Evolutionary conservation across 2,329 filamentous ascomycete genomes (phyloP).

Genomic region (Fusarium secorum): DNA sequence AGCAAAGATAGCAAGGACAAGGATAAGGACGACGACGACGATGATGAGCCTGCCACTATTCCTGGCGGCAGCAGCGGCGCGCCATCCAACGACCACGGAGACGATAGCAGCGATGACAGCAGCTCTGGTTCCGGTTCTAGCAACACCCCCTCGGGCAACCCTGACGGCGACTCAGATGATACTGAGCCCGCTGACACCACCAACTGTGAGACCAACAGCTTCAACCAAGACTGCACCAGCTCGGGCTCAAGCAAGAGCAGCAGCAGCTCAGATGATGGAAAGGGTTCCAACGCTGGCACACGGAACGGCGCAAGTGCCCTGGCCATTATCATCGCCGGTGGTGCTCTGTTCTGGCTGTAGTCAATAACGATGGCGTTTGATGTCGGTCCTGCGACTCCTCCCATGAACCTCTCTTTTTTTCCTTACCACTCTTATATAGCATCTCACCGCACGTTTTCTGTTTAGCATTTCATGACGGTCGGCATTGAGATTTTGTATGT

Average conservation of each 20-base stretch:
- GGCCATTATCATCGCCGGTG: conserved; percentile 50
- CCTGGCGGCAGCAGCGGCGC: conserved; percentile 34
- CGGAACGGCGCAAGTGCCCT: conserved; percentile 48
- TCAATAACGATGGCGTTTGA: neutral
- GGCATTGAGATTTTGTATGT: conserved; percentile 33
- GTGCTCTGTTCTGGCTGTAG: conserved; percentile 49
- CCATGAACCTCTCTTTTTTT: conserved; percentile 10
- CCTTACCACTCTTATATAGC: conserved; percentile 21
- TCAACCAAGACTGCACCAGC: conserved; percentile 52
- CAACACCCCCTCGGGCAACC: conserved; percentile 28
- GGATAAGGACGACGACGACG: conserved; percentile 25
- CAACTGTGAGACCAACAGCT: conserved; percentile 50
- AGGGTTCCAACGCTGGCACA: conserved; percentile 45
- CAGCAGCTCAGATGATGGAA: conserved; percentile 46
- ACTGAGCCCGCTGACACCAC: conserved; percentile 35
- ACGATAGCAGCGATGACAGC: conserved; percentile 17
- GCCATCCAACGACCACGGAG: conserved; percentile 33
- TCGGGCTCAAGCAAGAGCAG: conserved; percentile 21
- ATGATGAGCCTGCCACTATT: conserved; percentile 32
- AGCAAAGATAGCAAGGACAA: conserved; percentile 23
- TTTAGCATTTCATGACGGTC: conserved; percentile 29
- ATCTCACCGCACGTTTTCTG: conserved; percentile 22
- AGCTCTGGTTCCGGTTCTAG: conserved; percentile 14
- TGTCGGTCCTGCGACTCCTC: conserved; percentile 1
- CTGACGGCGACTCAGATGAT: conserved; percentile 26